phyloP scores from a whole-genome alignment of 2,329 filamentous ascomycete genomes.

The Claviceps capensis region DNA sequence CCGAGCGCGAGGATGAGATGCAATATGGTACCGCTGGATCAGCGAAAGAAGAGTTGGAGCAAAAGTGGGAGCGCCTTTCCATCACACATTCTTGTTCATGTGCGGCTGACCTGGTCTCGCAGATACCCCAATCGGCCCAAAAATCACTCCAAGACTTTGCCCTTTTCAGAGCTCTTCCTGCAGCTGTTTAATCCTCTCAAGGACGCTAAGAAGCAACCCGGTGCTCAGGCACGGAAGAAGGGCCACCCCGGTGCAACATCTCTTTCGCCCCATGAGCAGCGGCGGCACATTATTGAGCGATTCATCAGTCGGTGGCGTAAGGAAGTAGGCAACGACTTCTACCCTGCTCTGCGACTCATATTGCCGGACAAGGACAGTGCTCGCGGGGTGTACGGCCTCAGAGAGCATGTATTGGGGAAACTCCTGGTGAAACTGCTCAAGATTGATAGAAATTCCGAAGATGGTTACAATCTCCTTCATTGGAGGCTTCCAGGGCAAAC shows the following conservation, averaged over 20 bases:
- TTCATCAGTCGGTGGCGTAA: constrained; percentile 81
- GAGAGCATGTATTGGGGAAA: constrained; percentile 83
- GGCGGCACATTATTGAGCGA: constrained; percentile 66
- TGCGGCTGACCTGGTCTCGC: neutral
- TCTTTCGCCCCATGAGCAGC: constrained; percentile 60
- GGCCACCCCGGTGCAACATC: constrained; percentile 45
- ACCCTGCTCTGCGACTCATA: constrained; percentile 82
- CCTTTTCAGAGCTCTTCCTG: constrained; percentile 67
- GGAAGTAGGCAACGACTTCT: constrained; percentile 84
- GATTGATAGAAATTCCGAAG: constrained; percentile 80
- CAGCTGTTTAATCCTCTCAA: constrained; percentile 68
- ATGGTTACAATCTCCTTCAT: constrained; percentile 71
- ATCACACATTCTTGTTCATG: neutral
- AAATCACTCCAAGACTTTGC: constrained; percentile 66
- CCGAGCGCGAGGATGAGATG: constrained; percentile 34
- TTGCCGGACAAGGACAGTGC: constrained; percentile 88
- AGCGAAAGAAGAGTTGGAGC: constrained; percentile 28
- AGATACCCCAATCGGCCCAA: constrained; percentile 72
- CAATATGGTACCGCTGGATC: constrained; percentile 32
- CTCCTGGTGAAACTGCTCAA: constrained; percentile 85
- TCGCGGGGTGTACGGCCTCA: constrained; percentile 82
- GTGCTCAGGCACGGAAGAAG: constrained; percentile 38
- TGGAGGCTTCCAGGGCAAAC: constrained; percentile 81
- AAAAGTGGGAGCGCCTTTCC: constrained; percentile 20
- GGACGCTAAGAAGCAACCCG: constrained; percentile 66